Percentiles rank a stretch among this genome's conserved stretches.
These are phyloP conservation scores for Candida maltosa DNA, from an alignment of 805 yeast species.

Conservation along the genomic window DNA sequence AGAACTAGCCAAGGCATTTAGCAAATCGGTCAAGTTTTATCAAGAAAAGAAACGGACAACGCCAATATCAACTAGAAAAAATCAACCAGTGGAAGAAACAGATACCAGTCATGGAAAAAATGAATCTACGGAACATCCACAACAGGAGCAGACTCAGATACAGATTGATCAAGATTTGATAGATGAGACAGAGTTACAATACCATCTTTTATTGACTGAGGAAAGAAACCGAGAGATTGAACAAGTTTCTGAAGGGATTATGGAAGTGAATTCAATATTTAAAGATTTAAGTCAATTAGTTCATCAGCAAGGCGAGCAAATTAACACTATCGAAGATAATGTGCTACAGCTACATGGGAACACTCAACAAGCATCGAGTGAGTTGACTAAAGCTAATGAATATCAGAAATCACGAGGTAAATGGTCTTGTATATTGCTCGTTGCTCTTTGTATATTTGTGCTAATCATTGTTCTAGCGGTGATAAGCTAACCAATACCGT, in stretches of 20 bases:
- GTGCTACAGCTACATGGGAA: conserved; percentile 60
- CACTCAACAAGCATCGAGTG: conserved; percentile 67
- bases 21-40: conserved; percentile 43
- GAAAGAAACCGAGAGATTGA: conserved; percentile 73
- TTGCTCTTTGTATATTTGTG: conserved; percentile 55
- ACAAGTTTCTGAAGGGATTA: conserved; percentile 72
- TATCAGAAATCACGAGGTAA: conserved; percentile 67
- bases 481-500: conserved; percentile 27
- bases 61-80: conserved; percentile 14
- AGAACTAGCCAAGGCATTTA: conserved; percentile 44
- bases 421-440: conserved; percentile 68
- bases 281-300: conserved; percentile 77
- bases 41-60: conserved; percentile 41
- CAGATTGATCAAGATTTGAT: conserved; percentile 37
- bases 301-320: conserved; percentile 78
- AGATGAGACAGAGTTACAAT: conserved; percentile 51
- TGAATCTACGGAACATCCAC: conserved; percentile 31
- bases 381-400: conserved; percentile 69
- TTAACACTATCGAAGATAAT: conserved; percentile 82
- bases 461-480: conserved; percentile 58
- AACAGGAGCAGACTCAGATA: conserved; percentile 24
- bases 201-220: conserved; percentile 60
- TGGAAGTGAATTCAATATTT: conserved; percentile 82
- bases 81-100: background rate
- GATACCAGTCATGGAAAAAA: conserved; percentile 15